phyloP scores from a whole-genome alignment of 768 basidiomycete genomes.

The Rossbeevera mucosa region DNA sequence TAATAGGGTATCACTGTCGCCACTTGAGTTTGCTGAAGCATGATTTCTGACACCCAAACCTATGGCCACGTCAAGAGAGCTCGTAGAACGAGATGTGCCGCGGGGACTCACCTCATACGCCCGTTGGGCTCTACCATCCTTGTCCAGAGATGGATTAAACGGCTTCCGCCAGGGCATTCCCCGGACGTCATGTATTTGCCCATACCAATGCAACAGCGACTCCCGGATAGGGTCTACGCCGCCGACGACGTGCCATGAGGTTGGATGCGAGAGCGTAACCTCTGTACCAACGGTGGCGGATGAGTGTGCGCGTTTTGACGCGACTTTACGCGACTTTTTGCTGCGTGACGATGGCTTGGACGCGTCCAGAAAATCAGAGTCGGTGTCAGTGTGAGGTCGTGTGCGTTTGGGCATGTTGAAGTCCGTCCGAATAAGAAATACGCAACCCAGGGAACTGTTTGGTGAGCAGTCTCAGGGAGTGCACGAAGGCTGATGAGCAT shows the following conservation, averaged over 20 bases:
- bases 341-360: constrained; percentile 12
- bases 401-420: constrained; percentile 29
- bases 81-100: neutral
- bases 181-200: constrained; percentile 55
- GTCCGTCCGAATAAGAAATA: neutral
- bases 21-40: constrained; percentile 97
- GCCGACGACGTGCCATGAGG: constrained; percentile 46
- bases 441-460: too few relatives aligned
- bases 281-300: neutral
- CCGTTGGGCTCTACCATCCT: constrained; percentile 68
- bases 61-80: constrained; percentile 18
- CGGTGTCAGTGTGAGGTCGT: constrained; percentile 10
- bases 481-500: too few relatives aligned
- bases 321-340: constrained; percentile 13
- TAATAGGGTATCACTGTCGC: constrained; percentile 93
- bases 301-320: constrained; percentile 11
- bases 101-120: constrained; percentile 75
- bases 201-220: constrained; percentile 68
- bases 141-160: constrained; percentile 49
- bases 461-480: too few relatives aligned
- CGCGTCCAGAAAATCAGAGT: constrained; percentile 11
- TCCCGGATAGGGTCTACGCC: constrained; percentile 38
- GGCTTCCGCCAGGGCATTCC: constrained; percentile 93
- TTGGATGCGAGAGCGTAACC: constrained; percentile 33
- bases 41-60: constrained; percentile 92